Evolutionary conservation across 2,329 filamentous ascomycete genomes (phyloP), one percentile per base, ranked within the genome.

Genomic region (Venturia effusa): DNA sequence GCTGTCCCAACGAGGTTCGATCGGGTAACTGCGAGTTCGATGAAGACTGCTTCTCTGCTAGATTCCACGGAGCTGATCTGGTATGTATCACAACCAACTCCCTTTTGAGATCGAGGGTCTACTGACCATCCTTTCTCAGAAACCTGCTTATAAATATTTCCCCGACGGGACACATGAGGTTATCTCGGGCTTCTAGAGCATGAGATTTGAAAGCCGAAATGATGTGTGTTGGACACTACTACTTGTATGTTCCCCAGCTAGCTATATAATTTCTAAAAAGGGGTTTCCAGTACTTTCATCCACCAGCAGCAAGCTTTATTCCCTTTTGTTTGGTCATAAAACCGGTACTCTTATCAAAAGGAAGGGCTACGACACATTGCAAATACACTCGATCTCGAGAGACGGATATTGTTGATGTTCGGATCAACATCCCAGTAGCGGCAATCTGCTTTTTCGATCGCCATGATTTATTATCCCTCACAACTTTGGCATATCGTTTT

Each of bases 1-100:
- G 37, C n/a, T 62, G 60, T 32, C 40, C 43, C 17, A 41, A 62
- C 19, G 60, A 62, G 40, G 69, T 74, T 78, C 43, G 66, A 67
- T 17, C 68, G 68, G 15, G 72, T 45, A 6, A 15, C 2, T 37
- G 32, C n/a, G 60, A 32, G 4, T 24, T 19, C 19, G 60, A 11
- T 69, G n/a, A 51, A 8, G 30, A 51, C 6, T 68, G 40, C 22
- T 45, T 32, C 45, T 41, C 40, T 22, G 15, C 4, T 17, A 57
- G 27, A 6, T 32, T 57, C 3, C 51, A 57, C 22, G 51, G 51
- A 8, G 30, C 30, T 34, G 51, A 57, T 57, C 51, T 57, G 19
- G 51, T 57, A 34, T n/a, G 30, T 32, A 34, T 57, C 15, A 34
- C 22, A 4, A 51, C 22, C n/a, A n/a, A n/a, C n/a, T n/a, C n/a